These are phyloP conservation scores for Chenopodium suecicum DNA, from an alignment of 148 eudicot genomes.

Conservation along the genomic window DNA sequence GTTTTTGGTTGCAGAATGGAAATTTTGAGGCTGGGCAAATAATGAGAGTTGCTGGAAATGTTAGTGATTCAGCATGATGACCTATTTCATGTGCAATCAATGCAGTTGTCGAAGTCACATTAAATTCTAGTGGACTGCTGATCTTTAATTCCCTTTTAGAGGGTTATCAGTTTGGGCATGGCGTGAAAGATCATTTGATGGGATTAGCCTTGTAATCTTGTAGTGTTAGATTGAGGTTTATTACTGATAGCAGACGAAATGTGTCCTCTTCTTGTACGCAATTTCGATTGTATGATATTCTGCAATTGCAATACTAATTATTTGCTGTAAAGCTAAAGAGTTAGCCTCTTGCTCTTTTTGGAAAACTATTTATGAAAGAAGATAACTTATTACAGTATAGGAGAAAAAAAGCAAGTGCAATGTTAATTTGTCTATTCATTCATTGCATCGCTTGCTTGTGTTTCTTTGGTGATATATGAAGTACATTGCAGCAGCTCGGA, in stretches of 20 bases:
- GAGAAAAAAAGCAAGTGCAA: neutral
- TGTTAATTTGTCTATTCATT: neutral
- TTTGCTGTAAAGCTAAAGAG: neutral
- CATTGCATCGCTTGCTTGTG: neutral
- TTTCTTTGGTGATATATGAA: neutral
- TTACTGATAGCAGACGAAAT: neutral
- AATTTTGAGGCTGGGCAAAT: conserved; percentile 45
- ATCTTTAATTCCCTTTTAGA: conserved; percentile 1
- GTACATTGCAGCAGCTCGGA: neutral
- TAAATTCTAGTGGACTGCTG: neutral
- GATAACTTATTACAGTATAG: neutral
- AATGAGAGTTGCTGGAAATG: conserved; percentile 39
- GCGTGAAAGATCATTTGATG: neutral
- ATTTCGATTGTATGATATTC: conserved; percentile 1
- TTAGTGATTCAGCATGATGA: conserved; percentile 42
- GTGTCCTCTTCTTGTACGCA: neutral
- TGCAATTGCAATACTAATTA: neutral
- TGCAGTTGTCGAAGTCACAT: neutral
- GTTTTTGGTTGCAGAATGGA: conserved; percentile 38
- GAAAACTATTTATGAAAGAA: neutral
- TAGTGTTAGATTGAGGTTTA: conserved; percentile 9
- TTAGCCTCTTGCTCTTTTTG: neutral
- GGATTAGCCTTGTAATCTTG: conserved; percentile 12
- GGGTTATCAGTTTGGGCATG: neutral
- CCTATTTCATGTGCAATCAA: neutral